Evolutionary conservation across 345 rosid species (phyloP), one percentile per base, ranked within the genome.

Genomic region (Eucalyptus cladocalyx): DNA sequence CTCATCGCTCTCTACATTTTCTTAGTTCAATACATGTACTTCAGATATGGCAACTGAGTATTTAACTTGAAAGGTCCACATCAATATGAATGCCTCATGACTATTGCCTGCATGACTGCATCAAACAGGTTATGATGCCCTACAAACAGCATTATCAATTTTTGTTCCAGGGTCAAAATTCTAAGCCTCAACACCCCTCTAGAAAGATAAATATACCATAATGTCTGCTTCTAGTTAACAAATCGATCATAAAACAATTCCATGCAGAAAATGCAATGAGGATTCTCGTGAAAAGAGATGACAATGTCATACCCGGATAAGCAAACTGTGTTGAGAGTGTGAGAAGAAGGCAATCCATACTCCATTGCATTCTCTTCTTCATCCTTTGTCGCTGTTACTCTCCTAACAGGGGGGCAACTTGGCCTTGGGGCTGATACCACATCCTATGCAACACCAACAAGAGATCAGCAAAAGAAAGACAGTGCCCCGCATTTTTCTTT

Each of bases 301-400:
- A 91, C 88, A 56, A 49, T 69, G 83, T 80, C 87, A 88, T 96
- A 98, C 99, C 99, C 99, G 11, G 99, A 91, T 90, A 96, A 92
- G 92, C 99, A 98, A 90, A 97, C 96, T 2, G 99, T 98, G 92
- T 98, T 98, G 23, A 98, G 95, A 89, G 97, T 97, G 90, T 98
- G 99, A 50, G 99, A 98, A 92, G 99, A 98, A 92, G 99, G 99
- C 94, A 98, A 92, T 87, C 99, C 99, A 93, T 96, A 96, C 91
- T 98, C 99, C 96, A 97, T 85, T 30, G 99, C 99, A 93, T 98
- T 96, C 4, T 98, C 99, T 96, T 95, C 94, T 93, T 98, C 99
- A 90, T 98, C 99, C 93, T 96, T 95, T 9, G 99, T 98, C 11
- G 98, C 96, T 4, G 97, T 95, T 86, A 98, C 89, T 90, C 98